Percentiles rank a stretch among this genome's conserved stretches.
phyloP scores from a whole-genome alignment of 768 basidiomycete genomes.

The Trametes cingulata region DNA sequence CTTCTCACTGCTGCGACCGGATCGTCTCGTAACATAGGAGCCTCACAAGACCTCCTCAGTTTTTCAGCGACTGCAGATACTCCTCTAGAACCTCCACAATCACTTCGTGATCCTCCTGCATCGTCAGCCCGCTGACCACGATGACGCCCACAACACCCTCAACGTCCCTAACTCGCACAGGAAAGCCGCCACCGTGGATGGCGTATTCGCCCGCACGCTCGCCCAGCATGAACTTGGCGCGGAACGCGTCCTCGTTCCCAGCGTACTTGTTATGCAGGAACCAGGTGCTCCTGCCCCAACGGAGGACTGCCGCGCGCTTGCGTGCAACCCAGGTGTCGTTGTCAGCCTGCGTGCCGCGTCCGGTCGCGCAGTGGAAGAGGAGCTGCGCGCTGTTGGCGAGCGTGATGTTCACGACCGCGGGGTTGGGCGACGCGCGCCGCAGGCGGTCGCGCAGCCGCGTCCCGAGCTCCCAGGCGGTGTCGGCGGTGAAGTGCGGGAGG shows the following conservation, averaged over 20 bases:
- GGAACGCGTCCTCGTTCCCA: conserved; percentile 22
- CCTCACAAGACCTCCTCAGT: not conserved
- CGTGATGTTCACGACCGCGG: conserved; percentile 28
- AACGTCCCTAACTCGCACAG: conserved; percentile 23
- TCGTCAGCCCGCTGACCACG: conserved; percentile 26
- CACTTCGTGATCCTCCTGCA: conserved; percentile 27
- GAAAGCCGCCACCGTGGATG: conserved; percentile 27
- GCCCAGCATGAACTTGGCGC: conserved; percentile 25
- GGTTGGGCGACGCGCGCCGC: conserved; percentile 14
- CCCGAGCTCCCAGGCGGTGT: conserved; percentile 26
- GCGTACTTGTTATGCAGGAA: conserved; percentile 22
- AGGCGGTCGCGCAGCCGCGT: conserved; percentile 22
- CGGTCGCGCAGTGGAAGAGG: conserved; percentile 26
- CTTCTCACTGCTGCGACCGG: not conserved
- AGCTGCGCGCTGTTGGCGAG: conserved; percentile 26
- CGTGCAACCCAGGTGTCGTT: conserved; percentile 28
- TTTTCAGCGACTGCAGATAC: conserved; percentile 16
- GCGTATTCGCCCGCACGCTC: conserved; percentile 24
- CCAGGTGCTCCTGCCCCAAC: conserved; percentile 25
- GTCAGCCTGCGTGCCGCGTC: conserved; percentile 23
- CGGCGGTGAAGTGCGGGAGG: conserved; percentile 25
- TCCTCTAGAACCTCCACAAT: conserved; percentile 26
- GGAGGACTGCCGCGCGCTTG: conserved; percentile 27
- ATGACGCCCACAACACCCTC: conserved; percentile 26
- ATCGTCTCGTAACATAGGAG: not conserved